A percentile compares a stretch with the other conserved stretches of the same genome.
phyloP scores from a whole-genome alignment of 1,139 yeast species.

The Saccharomycopsis phalli region DNA sequence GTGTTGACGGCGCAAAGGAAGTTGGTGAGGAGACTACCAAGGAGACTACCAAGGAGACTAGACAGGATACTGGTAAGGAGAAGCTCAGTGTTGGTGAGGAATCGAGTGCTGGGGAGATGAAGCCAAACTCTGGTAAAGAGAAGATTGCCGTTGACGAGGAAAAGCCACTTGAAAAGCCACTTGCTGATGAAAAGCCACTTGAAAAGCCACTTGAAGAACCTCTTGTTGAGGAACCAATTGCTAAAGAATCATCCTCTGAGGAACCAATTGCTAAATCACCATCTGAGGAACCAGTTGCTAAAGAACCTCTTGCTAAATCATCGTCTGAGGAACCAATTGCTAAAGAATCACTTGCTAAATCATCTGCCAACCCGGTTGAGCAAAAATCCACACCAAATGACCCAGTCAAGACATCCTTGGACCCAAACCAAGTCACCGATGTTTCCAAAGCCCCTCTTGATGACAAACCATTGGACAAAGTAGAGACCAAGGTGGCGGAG shows the following conservation, averaged over 20 bases:
- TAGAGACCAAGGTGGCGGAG: too few species aligned
- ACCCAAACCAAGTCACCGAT: too few species aligned
- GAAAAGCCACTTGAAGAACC: too few species aligned
- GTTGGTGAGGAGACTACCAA: not conserved
- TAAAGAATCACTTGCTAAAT: not conserved
- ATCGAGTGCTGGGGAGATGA: not conserved
- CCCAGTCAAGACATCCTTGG: too few species aligned
- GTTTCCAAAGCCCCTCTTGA: too few species aligned
- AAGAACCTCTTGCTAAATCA: constrained; percentile 1
- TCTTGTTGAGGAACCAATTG: too few species aligned
- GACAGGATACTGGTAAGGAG: not conserved
- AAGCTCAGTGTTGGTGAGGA: not conserved
- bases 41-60: not conserved
- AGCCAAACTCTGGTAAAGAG: not conserved
- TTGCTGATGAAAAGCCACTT: too few species aligned
- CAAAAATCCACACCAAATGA: too few species aligned
- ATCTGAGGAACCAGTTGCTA: not conserved
- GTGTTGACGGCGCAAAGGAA: not conserved
- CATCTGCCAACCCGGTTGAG: constrained; percentile 1
- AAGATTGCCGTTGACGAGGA: not conserved
- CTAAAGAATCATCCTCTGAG: too few species aligned
- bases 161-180: too few species aligned
- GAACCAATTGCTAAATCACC: not conserved
- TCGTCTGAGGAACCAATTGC: not conserved
- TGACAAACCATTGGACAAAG: too few species aligned